phyloP scores from a whole-genome alignment of 2,329 filamentous ascomycete species.

The Leptographium radiaticola region DNA sequence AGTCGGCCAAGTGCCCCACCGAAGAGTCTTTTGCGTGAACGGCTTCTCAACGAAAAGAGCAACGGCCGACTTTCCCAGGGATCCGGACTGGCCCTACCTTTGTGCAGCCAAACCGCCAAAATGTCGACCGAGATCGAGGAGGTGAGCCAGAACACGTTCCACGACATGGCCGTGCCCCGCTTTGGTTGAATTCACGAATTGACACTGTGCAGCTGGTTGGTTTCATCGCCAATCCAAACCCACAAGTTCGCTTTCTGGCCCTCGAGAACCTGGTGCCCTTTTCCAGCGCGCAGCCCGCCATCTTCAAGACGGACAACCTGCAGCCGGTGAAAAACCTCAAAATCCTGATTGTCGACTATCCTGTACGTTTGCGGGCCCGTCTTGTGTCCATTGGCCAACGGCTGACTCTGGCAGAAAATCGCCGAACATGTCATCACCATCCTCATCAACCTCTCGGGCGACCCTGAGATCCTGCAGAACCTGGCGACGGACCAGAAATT shows the following conservation, averaged over 20 bases:
- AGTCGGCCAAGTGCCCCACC: background rate
- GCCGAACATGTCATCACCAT: conserved; percentile 88
- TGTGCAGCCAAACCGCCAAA: conserved; percentile 11
- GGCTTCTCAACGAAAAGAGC: conserved; percentile 1
- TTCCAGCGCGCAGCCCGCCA: conserved; percentile 53
- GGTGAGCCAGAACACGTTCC: conserved; percentile 26
- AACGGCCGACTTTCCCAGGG: too few relatives aligned
- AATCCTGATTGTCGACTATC: conserved; percentile 70
- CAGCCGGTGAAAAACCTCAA: conserved; percentile 79
- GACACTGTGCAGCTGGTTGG: conserved; percentile 57
- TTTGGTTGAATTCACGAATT: background rate
- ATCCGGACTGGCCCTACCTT: too few relatives aligned
- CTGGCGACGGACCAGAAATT: conserved; percentile 72
- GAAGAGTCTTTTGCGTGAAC: conserved; percentile 5
- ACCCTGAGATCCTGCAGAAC: conserved; percentile 59
- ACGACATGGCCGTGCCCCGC: too few relatives aligned
- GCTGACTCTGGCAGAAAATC: conserved; percentile 47
- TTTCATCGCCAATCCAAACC: conserved; percentile 85
- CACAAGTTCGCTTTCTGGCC: conserved; percentile 76
- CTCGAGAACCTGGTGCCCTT: conserved; percentile 80
- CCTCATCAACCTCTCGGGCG: conserved; percentile 72
- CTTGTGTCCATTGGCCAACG: too few relatives aligned
- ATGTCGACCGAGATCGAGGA: conserved; percentile 72
- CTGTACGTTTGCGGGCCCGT: conserved; percentile 35
- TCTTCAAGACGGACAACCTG: conserved; percentile 75